These are phyloP conservation scores for Candida ponderosae DNA, from an alignment of 805 yeast species.

Conservation along the genomic window DNA sequence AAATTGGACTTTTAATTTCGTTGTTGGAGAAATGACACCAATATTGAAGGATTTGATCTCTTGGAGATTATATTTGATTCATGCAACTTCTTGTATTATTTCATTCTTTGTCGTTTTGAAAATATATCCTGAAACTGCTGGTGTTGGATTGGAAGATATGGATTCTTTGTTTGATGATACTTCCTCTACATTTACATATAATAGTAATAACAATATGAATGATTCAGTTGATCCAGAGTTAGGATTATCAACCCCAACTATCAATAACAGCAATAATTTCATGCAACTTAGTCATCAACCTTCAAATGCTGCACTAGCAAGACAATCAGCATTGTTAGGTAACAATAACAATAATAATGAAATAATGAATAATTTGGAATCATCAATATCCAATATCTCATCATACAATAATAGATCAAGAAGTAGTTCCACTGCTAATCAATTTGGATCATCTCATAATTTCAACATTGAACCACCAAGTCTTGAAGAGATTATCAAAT, in stretches of 20 bases:
- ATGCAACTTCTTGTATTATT: constrained; percentile 67
- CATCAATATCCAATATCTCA: constrained; percentile 11
- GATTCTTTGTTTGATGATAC: constrained; percentile 79
- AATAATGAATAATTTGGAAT: constrained; percentile 10
- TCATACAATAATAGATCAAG: constrained; percentile 2
- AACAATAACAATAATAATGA: too few relatives aligned
- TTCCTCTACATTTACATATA: constrained; percentile 25
- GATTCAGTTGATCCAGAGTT: too few relatives aligned
- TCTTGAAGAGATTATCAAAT: constrained; percentile 26
- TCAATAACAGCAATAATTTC: neutral
- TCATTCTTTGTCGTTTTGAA: constrained; percentile 68
- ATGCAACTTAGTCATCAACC: constrained; percentile 7
- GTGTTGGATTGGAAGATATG: constrained; percentile 85
- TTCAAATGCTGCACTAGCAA: constrained; percentile 36
- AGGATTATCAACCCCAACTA: too few relatives aligned
- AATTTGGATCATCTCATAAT: constrained; percentile 8
- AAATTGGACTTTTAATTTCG: constrained; percentile 87
- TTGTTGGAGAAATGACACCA: constrained; percentile 91
- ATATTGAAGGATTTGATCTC: constrained; percentile 65
- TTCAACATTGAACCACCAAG: constrained; percentile 29
- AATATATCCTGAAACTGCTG: constrained; percentile 85
- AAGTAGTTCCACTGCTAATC: constrained; percentile 6
- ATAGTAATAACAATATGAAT: constrained; percentile 16
- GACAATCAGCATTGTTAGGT: constrained; percentile 23
- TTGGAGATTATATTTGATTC: constrained; percentile 79